Conservation (phyloP, 306 rosid species). For the Carpinus viminea region DNA sequence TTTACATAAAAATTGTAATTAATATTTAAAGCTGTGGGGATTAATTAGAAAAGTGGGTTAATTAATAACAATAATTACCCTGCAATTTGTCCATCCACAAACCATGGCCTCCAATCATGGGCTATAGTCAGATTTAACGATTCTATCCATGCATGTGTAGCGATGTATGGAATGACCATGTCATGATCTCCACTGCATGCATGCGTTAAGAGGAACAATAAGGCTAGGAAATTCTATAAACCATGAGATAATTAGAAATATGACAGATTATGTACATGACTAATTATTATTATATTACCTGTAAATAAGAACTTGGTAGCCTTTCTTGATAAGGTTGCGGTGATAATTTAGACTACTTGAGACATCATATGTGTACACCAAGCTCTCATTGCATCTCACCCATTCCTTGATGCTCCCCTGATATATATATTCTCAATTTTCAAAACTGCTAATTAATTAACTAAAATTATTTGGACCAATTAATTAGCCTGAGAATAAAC, state of each 20-base stretch:
- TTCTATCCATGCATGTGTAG: constrained; percentile 41
- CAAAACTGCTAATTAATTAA: no score
- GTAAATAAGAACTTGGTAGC: constrained; percentile 31
- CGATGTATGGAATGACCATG: constrained; percentile 31
- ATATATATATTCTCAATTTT: no score
- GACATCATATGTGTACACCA: constrained; percentile 19
- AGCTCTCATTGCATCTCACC: constrained; percentile 29
- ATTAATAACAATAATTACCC: constrained; percentile 26
- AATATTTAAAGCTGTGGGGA: no score
- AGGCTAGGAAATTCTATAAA: no score
- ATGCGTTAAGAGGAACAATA: no score
- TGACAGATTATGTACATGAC: no score
- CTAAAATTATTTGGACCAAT: no score
- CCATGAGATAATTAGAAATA: no score
- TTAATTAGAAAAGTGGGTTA: background rate
- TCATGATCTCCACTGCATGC: constrained; percentile 48
- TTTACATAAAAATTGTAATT: no score
- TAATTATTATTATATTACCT: constrained; percentile 12
- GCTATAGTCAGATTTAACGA: constrained; percentile 35
- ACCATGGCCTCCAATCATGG: constrained; percentile 49
- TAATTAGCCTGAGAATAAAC: no score
- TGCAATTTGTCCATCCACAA: constrained; percentile 36
- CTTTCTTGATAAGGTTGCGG: constrained; percentile 26
- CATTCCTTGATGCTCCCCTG: constrained; percentile 33
- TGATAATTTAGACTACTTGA: constrained; percentile 20